These are phyloP conservation scores for Dianthus caryophyllus DNA, from an alignment of 148 eudicot genomes.

Conservation along the genomic window DNA sequence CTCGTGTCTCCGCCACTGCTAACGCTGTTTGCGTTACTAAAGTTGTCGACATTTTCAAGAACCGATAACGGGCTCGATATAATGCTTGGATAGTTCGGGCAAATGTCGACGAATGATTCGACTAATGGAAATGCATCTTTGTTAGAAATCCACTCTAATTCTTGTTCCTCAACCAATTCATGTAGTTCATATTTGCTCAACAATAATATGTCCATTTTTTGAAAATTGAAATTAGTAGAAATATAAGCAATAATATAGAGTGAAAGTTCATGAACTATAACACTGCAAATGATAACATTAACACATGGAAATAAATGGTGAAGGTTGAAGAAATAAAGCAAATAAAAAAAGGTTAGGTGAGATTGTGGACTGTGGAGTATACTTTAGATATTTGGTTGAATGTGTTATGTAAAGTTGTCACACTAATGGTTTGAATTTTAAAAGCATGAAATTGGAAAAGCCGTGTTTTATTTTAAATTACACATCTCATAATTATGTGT, in stretches of 20 bases:
- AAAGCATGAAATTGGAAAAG: slow-evolving; percentile 1
- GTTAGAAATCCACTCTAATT: slow-evolving; percentile 80
- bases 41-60: too few relatives aligned
- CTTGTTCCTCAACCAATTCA: slow-evolving; percentile 70
- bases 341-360: slow-evolving; percentile 16
- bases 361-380: slow-evolving; percentile 7
- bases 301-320: not conserved
- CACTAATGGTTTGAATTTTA: not conserved
- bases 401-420: not conserved
- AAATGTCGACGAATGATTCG: slow-evolving; percentile 58
- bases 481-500: not conserved
- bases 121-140: slow-evolving; percentile 79
- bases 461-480: not conserved
- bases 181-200: slow-evolving; percentile 21
- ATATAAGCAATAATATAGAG: not conserved
- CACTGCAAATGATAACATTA: not conserved
- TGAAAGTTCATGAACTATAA: slow-evolving; percentile 15
- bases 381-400: not conserved
- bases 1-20: slow-evolving; percentile 35
- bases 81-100: slow-evolving; percentile 37
- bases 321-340: slow-evolving; percentile 13
- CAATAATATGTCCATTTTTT: slow-evolving; percentile 20
- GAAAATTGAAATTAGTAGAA: not conserved
- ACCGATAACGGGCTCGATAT: too few relatives aligned
- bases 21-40: slow-evolving; percentile 11